Base-by-base conservation (phyloP, 75 land plant species). In the Selaginella tamariscina region DNA sequence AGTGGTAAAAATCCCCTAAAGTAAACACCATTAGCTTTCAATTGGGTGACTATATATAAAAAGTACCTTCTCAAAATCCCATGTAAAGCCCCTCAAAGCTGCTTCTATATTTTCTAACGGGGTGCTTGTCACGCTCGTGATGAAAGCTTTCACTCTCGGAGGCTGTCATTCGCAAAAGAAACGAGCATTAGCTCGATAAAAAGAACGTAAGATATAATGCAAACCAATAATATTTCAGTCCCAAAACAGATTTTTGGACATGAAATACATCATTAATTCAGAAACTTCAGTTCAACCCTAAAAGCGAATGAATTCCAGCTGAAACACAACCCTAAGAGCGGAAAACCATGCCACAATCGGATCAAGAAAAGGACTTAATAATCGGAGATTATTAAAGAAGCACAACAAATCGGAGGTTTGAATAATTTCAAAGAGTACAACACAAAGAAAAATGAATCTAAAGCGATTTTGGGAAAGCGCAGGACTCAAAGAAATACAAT, bases 1-100 rank as follows among this genome's bases (percentile, higher is more conserved):
- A 94, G 68, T 94, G 98, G 75, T 89, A 86, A 65, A 89, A 94
- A 72, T 94, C 91, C 98, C 98, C 98, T 94, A 86, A 70, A 82
- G 22, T 22, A 8, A 57, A 59, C 76, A 54, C 49, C n/a, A 56
- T 32, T 57, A 70, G 62, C 24, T 24, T 31, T 22, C 2, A 59
- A 59, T 21, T 8, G 62, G 27, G 2, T 2, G 21, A 23, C 2
- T 8, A 32, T 33, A 29, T 24, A 55, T 55, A 54, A 39, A 23
- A 64, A 24, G 49, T 68, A 92, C 97, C 95, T 92, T 92, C 55
- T 86, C 95, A 75, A 75, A 89, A 67, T 89, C 88, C 97, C 97
- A 92, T 27, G 56, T 28, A 63, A 92, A 92, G 21, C 57, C 32
- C 56, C 72, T 79, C 0, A 92, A 76, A 24, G 84, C 82, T 9